These are phyloP conservation scores for Talaromyces liani DNA, from an alignment of 495 filamentous ascomycete genomes.

Conservation along the genomic window DNA sequence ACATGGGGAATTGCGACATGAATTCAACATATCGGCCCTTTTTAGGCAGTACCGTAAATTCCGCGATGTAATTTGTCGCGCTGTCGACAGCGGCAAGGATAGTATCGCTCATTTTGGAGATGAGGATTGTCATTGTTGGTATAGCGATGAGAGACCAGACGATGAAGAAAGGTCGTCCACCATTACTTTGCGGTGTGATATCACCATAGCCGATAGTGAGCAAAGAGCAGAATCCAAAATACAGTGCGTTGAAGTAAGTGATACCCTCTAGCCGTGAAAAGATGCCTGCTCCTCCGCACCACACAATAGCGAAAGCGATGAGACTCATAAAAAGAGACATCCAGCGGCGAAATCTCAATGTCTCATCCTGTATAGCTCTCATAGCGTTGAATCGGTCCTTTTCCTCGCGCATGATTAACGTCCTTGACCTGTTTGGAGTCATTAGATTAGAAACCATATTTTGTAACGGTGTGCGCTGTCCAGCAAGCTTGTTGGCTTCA, in stretches of 20 bases:
- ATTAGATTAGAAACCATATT: conserved; percentile 8
- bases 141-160: conserved; percentile 69
- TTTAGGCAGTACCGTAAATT: conserved; percentile 52
- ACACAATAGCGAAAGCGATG: conserved; percentile 56
- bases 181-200: conserved; percentile 61
- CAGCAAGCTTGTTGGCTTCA: neutral
- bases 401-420: conserved; percentile 38
- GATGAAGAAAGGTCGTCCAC: conserved; percentile 78
- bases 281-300: conserved; percentile 75
- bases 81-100: conserved; percentile 50
- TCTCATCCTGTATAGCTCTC: conserved; percentile 66
- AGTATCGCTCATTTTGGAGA: conserved; percentile 57
- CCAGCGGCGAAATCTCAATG: conserved; percentile 59
- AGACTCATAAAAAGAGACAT: conserved; percentile 62
- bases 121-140: conserved; percentile 61
- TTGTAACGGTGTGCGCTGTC: neutral
- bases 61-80: conserved; percentile 44
- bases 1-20: conserved; percentile 31
- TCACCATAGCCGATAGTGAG: conserved; percentile 92
- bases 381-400: conserved; percentile 73
- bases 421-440: conserved; percentile 11
- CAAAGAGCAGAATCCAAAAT: conserved; percentile 76
- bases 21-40: conserved; percentile 37
- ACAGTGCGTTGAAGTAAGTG: conserved; percentile 69
- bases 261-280: conserved; percentile 53